These are phyloP conservation scores for Luffa aegyptiaca DNA, from an alignment of 306 rosid genomes.

Conservation along the genomic window DNA sequence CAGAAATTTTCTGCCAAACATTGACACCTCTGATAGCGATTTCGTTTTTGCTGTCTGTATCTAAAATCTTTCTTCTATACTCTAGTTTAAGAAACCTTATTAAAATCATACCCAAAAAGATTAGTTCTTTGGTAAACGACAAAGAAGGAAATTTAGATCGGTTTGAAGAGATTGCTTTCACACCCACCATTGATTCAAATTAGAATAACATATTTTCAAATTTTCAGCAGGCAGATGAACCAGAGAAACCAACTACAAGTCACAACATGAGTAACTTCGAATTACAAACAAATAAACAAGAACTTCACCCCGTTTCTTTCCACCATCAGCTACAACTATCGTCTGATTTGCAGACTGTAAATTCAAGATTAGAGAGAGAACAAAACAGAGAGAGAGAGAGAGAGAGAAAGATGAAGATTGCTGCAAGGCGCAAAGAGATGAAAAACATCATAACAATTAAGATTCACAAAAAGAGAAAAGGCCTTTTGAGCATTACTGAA, in stretches of 20 bases:
- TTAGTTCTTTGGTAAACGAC: not conserved
- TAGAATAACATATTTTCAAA: not conserved
- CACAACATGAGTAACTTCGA: not conserved
- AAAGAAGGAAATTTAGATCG: not conserved
- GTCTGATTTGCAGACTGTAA: not conserved
- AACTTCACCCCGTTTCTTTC: not conserved
- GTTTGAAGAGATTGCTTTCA: not conserved
- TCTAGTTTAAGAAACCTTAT: not conserved
- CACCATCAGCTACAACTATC: not conserved
- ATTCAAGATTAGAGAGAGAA: not conserved
- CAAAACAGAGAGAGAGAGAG: not conserved
- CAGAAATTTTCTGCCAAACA: not conserved
- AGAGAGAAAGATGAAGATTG: not conserved
- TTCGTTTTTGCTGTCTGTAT: not conserved
- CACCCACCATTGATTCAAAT: not conserved
- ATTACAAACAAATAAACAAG: not conserved
- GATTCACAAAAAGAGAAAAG: slow-evolving; percentile 25
- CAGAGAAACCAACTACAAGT: not conserved
- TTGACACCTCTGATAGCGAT: not conserved
- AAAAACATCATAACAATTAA: not conserved
- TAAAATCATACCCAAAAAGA: not conserved
- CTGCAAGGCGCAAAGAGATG: not conserved
- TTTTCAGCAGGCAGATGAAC: not conserved
- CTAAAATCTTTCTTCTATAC: not conserved
- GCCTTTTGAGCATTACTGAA: slow-evolving; percentile 11